Base-by-base conservation (phyloP, 305 asterid genomes). In the Solanum hybrid region DNA sequence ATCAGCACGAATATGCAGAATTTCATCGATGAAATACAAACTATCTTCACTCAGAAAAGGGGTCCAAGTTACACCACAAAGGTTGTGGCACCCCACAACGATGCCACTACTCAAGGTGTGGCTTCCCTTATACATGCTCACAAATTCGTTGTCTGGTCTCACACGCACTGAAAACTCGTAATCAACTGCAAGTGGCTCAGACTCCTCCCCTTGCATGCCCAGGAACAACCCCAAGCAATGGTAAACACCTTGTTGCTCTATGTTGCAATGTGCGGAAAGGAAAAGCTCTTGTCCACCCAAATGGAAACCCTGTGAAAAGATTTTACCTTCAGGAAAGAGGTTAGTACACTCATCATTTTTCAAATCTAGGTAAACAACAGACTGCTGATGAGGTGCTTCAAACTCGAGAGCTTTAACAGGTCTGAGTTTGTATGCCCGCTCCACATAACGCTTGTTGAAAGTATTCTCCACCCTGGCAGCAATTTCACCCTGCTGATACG, bases 271-370 rank as follows among this genome's bases (percentile, higher is more conserved):
- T 16, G 98, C 98, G 3, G 98, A 94, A 90, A 97, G 86, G 93
- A 95, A 96, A 88, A 96, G 95, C 1, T 97, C 97, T 79, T 95
- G 97, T 79, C 97, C 98, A 2, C 99, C 98, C 86, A 97, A 84
- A 91, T 94, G 96, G 88, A 97, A 97, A 7, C 96, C 98, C 93
- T 97, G 97, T 0, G 98, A 96, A 92, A 92, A 94, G 42, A 96
- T 89, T 27, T 96, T 92, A 2, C 98, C 98, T 3, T 93, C 69
- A 7, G 98, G 98, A 88, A 88, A 93, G 36, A 97, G 95, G 89
- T 91, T 90, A 1, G 34, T 89, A 12, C 98, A 94, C 88, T 97
- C 99, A 32, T 93, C 98, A 10, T 94, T 91, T 89, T 92, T 96
- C 10, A 97, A 94, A 92, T 97, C 98, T 2, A 97, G 94, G 91